Evolutionary conservation across 805 yeast species (phyloP).

Genomic region (Ogataea haglerorum): DNA sequence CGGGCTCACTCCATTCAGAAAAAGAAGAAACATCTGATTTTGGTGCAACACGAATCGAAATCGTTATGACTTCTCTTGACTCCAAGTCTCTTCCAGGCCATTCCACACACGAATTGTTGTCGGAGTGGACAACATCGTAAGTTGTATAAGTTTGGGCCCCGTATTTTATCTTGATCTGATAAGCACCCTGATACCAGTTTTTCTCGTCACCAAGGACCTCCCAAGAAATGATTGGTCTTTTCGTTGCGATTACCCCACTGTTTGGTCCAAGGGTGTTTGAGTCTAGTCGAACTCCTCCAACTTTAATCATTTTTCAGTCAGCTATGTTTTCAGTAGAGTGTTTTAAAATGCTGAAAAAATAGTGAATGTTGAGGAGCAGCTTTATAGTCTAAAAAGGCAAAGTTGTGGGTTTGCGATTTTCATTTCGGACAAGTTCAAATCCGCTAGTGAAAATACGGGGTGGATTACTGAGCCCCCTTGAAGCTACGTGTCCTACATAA

Average conservation of each 20-base stretch:
- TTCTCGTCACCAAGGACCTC: slow-evolving; percentile 6
- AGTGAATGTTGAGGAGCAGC: neutral
- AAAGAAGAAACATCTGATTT: slow-evolving; percentile 1
- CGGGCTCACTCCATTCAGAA: slow-evolving; percentile 9
- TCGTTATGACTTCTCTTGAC: slow-evolving; percentile 10
- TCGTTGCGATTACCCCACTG: slow-evolving; percentile 4
- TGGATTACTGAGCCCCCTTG: neutral
- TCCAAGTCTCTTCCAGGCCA: slow-evolving; percentile 15
- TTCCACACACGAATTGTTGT: slow-evolving; percentile 1
- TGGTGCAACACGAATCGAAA: slow-evolving; percentile 10
- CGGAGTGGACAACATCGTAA: slow-evolving; percentile 8
- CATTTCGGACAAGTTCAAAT: neutral
- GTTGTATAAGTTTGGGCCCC: slow-evolving; percentile 1
- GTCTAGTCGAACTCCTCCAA: slow-evolving; percentile 3
- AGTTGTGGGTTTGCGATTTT: neutral
- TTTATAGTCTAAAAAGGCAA: too few species aligned
- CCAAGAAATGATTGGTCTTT: slow-evolving; percentile 13
- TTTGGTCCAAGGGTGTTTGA: slow-evolving; percentile 5
- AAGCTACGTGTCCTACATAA: neutral
- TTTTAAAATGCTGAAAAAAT: neutral
- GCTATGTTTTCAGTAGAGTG: neutral
- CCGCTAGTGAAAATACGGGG: neutral
- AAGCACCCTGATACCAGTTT: slow-evolving; percentile 13
- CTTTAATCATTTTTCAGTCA: neutral
- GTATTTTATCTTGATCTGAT: slow-evolving; percentile 9